Base-by-base conservation (phyloP, 352 stramenopile genomes). In the Globisporangium parvum region DNA sequence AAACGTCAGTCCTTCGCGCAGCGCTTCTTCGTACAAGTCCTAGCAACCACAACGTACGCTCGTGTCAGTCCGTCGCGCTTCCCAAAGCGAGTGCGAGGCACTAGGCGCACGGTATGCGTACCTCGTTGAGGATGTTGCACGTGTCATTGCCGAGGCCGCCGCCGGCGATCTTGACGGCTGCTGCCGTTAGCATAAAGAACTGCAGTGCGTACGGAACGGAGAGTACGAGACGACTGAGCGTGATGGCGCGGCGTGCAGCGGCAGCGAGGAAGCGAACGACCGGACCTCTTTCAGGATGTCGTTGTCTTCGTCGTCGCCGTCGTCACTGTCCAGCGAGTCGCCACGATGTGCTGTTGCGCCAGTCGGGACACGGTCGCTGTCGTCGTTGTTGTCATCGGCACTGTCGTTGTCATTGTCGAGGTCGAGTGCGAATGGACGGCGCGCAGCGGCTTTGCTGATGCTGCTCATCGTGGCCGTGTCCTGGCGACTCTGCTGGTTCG, bases 41-140 rank as follows among this genome's bases (percentile, higher is more conserved):
- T 83, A n/a, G 17, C 9, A 40, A 31, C 17, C 15, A 44, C 10
- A 26, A 48, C 9, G 28, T 31, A 46, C 6, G 20, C 20, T n/a
- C 23, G 6, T 4, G 17, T 17, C n/a, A n/a, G n/a, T n/a, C n/a
- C n/a, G n/a, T n/a, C n/a, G n/a, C n/a, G n/a, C n/a, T n/a, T n/a
- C n/a, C n/a, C n/a, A n/a, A n/a, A n/a, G 14, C 21, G 45, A 48
- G 44, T 20, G 44, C 20, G 6, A 54, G 6, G 12, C 23, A n/a
- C 35, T 35, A 50, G 5, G 9, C 24, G 35, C 6, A 41, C 20
- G 21, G 8, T 10, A 31, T 33, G 18, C 31, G n/a, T n/a, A 71
- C 65, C 37, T 74, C 75, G 60, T 85, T 85, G 47, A 63, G 57
- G 48, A 85, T 85, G 65, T 85, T 85, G 70, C 75, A 85, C 45